Evolutionary conservation across 352 stramenopile species (phyloP), one percentile per base, ranked within the genome.

Genomic region (Phytophthora ohioensis): DNA sequence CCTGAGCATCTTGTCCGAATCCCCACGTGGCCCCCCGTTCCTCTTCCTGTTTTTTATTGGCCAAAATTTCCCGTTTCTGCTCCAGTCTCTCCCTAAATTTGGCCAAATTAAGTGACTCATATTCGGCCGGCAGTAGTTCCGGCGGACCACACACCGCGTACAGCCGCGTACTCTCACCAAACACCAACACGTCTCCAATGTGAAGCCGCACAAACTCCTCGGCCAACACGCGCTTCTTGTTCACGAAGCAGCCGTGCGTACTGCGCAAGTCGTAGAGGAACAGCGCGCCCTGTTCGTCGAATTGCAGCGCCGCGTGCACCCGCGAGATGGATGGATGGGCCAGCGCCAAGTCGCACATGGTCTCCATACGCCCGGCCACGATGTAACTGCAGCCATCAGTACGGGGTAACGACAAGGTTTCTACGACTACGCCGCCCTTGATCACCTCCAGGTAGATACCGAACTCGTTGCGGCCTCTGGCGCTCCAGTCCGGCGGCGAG

Each of bases 231-330:
- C 85, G 81, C 34, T 81, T 81, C 75, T 97, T 97, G 69, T 97
- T 97, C 38, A 97, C 73, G 45, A 85, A 91, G 48, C 86, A 96
- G 39, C 91, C 91, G 60, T 97, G 85, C 6, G 90, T 95, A 73
- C 87, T 96, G 42, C 69, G 69, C 30, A 91, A 57, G 71, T 97
- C 91, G 46, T 79, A 67, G 38, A 97, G 57, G 61, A 91, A 93
- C 17, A 97, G 71, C 27, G 76, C 76, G 21, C 89, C 87, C 32
- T 85, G 67, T 15, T 67, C 66, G 64, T 92, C 73, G 57, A 94
- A 95, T 53, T 93, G 85, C 10, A 95, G 73, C 39, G 71, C 84
- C 4, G 88, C 89, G 69, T 96, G 89, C 36, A 85, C 63, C 21
- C 89, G 74, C 32, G 89, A 96, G 55, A 94, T 88, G 43, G 89